Base-by-base conservation (phyloP, 805 yeast genomes). In the Metschnikowia borealis region DNA sequence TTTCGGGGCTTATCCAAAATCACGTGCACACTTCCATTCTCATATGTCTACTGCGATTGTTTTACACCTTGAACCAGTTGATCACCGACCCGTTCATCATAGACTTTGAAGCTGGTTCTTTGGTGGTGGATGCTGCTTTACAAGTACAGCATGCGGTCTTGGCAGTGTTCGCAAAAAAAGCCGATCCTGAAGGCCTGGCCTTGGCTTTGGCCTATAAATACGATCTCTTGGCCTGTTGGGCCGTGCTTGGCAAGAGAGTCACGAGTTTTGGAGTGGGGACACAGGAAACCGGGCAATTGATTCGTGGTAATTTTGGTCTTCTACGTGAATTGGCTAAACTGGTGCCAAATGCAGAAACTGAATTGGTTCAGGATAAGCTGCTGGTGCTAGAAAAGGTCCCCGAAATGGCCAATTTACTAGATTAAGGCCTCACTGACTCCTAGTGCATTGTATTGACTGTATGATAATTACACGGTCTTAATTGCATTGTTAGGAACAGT, bases 171-270 rank as follows among this genome's bases (percentile, higher is more conserved):
- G 14, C 52, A 13, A 44, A 47, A 7, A 35, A 45, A 3, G 54
- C 50, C 6, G 63, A 65, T 20, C 11, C 15, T 2, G 64, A 60
- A 35, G 64, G 62, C 2, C 26, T 46, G 7, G 31, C 32, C 6
- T 51, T 67, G 2, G 32, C 70, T 1, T 48, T 59, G 23, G 57
- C 54, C 17, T 71, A 71, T 55, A 59, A 57, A 46, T 66, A 58
- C 48, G 77, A 73, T 50, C 61, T 70, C 6, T 38, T 73, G 38
- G 76, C 66, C 2, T 59, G 68, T 3, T 73, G 77, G 77, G 51
- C 60, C 3, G 60, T 71, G 5, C 35, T 65, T 14, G 49, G 34
- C 23, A 51, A 47, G 39, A 34, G 60, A 21, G 34, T 44, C 10
- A 41, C 38, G 11, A 51, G 38, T 35, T 55, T 45, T 36, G 52